phyloP scores from a whole-genome alignment of 306 rosid species.

The Sechiopsis laciniata region DNA sequence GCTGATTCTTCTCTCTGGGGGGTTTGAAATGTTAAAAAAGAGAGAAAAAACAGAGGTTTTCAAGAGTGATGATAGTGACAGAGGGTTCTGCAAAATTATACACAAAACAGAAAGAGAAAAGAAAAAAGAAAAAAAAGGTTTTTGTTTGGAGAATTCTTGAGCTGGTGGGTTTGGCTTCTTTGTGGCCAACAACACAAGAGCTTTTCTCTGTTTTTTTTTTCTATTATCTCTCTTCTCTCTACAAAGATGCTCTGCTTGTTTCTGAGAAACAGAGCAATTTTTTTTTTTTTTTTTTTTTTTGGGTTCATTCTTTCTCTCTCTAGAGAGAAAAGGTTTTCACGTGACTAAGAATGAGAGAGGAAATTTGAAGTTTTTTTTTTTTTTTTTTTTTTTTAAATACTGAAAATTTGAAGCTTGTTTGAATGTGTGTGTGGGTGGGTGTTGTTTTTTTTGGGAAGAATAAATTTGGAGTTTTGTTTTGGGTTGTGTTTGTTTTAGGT shows the following conservation, averaged over 20 bases:
- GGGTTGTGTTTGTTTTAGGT: no score
- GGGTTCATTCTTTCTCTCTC: not conserved
- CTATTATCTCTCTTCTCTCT: not conserved
- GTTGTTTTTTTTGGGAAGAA: no score
- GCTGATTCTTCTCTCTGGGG: slow-evolving; percentile 8
- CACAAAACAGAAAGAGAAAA: not conserved
- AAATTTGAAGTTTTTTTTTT: no score
- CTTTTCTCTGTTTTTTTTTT: not conserved
- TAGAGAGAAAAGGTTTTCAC: slow-evolving; percentile 36
- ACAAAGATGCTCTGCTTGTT: slow-evolving; percentile 11
- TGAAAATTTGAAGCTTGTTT: not conserved
- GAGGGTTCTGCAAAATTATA: not conserved
- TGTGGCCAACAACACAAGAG: slow-evolving; percentile 8
- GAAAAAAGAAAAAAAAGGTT: not conserved
- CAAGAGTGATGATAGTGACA: slow-evolving; percentile 17
- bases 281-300: not conserved
- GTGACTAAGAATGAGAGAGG: slow-evolving; percentile 45
- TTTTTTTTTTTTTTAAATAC: no score
- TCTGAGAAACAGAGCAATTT: slow-evolving; percentile 8
- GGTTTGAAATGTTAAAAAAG: not conserved
- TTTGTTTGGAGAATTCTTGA: not conserved
- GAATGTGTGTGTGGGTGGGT: not conserved
- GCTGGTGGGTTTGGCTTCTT: slow-evolving; percentile 5
- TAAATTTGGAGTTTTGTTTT: no score
- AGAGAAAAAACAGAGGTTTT: not conserved